Percentiles rank a stretch among this genome's conserved stretches.
These are phyloP conservation scores for Trifolium fragiferum DNA, from an alignment of 306 rosid genomes.

Conservation along the genomic window DNA sequence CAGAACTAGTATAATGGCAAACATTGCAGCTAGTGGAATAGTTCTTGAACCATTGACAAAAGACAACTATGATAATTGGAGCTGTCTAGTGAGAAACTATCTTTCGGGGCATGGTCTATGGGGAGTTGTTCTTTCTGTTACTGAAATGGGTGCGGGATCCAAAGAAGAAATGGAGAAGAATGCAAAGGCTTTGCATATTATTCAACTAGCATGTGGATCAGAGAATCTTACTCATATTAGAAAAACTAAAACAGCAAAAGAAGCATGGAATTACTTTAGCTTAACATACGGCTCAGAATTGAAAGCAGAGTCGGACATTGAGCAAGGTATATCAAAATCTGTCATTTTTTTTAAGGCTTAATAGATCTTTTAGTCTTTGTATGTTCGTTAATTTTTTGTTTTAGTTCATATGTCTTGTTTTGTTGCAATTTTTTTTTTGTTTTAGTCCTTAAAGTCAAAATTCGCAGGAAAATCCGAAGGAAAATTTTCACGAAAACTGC, in stretches of 20 bases:
- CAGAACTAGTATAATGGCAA: background rate
- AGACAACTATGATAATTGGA: conserved; percentile 37
- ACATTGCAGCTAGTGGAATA: background rate
- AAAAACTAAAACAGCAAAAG: background rate
- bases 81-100: conserved; percentile 5
- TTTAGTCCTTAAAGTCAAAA: no score
- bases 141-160: background rate
- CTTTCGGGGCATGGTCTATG: background rate
- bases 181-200: conserved; percentile 30
- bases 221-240: background rate
- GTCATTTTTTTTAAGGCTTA: no score
- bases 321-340: background rate
- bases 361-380: no score
- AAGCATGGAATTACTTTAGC: background rate
- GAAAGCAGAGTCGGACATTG: background rate
- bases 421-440: no score
- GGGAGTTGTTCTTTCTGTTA: background rate
- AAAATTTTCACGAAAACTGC: no score
- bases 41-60: conserved; percentile 29
- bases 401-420: no score
- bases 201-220: conserved; percentile 39
- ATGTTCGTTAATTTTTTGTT: no score
- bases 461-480: no score
- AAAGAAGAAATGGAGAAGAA: background rate
- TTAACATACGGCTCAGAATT: background rate